Evolutionary conservation across 1,284 basidiomycete genomes (phyloP).

Genomic region (Wolfiporia cocos): DNA sequence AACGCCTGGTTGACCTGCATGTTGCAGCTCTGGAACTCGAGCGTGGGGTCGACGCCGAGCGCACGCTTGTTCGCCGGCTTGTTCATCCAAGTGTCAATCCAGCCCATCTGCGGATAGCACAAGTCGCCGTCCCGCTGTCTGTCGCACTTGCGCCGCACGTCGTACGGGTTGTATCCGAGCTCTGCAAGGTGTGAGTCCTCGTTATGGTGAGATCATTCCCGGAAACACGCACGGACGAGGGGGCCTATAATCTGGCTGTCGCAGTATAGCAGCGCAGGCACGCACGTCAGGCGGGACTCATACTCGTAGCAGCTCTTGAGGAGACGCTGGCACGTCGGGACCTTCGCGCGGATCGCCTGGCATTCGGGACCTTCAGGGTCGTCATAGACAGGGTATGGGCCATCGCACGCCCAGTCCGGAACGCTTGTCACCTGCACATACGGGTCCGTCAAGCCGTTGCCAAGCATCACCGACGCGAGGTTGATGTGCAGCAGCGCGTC

Average conservation of each 20-base stretch:
- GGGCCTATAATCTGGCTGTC: constrained; percentile 53
- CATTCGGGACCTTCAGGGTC: constrained; percentile 67
- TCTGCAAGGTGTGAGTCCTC: constrained; percentile 30
- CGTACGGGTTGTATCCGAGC: constrained; percentile 74
- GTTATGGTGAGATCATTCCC: neutral
- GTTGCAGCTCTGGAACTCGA: constrained; percentile 51
- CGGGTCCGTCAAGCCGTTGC: constrained; percentile 81
- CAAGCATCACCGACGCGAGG: constrained; percentile 75
- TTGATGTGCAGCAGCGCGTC: constrained; percentile 54
- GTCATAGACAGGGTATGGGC: constrained; percentile 70
- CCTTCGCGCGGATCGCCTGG: constrained; percentile 53
- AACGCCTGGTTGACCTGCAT: constrained; percentile 66
- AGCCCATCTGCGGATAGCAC: constrained; percentile 75
- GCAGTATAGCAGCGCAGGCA: constrained; percentile 61
- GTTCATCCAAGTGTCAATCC: constrained; percentile 82
- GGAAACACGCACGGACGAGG: constrained; percentile 46
- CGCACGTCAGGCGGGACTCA: constrained; percentile 53
- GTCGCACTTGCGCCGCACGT: constrained; percentile 77
- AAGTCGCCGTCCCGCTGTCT: constrained; percentile 62
- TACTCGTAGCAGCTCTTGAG: constrained; percentile 61
- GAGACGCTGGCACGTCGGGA: constrained; percentile 67
- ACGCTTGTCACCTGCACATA: constrained; percentile 65
- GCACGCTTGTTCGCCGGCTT: constrained; percentile 64
- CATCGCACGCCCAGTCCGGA: constrained; percentile 79
- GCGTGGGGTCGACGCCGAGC: constrained; percentile 64